These are phyloP conservation scores for Gymnopilus dilepis DNA, from an alignment of 768 basidiomycete species.

Conservation along the genomic window DNA sequence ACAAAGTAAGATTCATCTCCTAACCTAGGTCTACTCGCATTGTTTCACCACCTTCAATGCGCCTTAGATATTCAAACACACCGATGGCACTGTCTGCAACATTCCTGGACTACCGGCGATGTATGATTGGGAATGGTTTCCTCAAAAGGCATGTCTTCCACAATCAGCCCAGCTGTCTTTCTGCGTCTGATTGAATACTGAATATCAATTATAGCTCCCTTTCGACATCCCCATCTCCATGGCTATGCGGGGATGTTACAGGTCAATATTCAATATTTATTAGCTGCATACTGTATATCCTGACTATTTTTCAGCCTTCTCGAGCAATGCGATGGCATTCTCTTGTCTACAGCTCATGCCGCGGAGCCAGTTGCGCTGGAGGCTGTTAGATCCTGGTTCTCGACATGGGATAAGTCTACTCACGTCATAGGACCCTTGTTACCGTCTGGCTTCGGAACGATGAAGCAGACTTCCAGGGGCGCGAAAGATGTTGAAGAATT, in stretches of 20 bases:
- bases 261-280: background rate
- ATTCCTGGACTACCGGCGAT: slow-evolving; percentile 5
- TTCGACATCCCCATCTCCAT: slow-evolving; percentile 5
- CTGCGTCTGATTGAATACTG: background rate
- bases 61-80: background rate
- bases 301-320: background rate
- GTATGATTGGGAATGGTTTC: slow-evolving; percentile 13
- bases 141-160: background rate
- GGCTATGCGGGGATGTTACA: background rate
- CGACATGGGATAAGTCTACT: slow-evolving; percentile 2
- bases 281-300: background rate
- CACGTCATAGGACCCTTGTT: slow-evolving; percentile 9
- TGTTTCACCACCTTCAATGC: too few relatives aligned
- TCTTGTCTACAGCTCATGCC: background rate
- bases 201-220: slow-evolving; percentile 3
- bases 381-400: slow-evolving; percentile 1
- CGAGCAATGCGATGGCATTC: background rate
- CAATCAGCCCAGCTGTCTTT: too few relatives aligned
- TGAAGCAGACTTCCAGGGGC: background rate
- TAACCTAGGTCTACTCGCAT: too few relatives aligned
- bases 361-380: background rate
- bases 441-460: background rate
- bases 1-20: too few relatives aligned
- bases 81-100: background rate
- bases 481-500: background rate